Evolutionary conservation across 2,329 filamentous ascomycete species (phyloP).

Genomic region (Aspergillus hiratsukae): DNA sequence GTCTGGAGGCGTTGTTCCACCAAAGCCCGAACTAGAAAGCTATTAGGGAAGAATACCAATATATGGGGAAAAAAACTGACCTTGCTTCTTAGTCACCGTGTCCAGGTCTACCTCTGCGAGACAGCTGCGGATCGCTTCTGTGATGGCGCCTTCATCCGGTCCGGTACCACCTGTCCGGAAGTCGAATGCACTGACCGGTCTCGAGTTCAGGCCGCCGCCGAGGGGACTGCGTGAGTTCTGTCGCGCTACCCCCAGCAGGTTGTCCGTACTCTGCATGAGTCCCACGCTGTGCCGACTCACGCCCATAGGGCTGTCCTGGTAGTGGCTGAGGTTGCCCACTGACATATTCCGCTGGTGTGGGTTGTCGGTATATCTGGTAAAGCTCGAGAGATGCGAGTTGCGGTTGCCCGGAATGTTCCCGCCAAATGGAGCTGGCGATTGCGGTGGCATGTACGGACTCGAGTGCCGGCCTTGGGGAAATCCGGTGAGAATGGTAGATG

Average conservation of each 20-base stretch:
- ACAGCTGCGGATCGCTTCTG: constrained; percentile 78
- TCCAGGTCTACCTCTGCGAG: constrained; percentile 87
- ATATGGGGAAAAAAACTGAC: constrained; percentile 34
- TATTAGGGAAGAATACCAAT: neutral
- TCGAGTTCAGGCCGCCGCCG: constrained; percentile 40
- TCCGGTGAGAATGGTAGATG: constrained; percentile 80
- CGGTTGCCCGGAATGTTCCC: constrained; percentile 47
- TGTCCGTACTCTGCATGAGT: constrained; percentile 42
- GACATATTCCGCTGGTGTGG: constrained; percentile 54
- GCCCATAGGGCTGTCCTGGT: constrained; percentile 34
- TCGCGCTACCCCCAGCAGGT: constrained; percentile 37
- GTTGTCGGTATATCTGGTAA: constrained; percentile 62
- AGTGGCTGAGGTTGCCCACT: constrained; percentile 51
- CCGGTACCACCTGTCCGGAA: constrained; percentile 56
- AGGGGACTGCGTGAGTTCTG: constrained; percentile 46
- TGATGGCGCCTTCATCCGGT: constrained; percentile 73
- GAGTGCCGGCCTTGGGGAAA: constrained; percentile 60
- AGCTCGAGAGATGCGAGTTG: constrained; percentile 67
- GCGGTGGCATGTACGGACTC: constrained; percentile 72
- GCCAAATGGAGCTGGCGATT: constrained; percentile 70
- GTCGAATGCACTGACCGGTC: constrained; percentile 53
- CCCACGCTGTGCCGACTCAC: constrained; percentile 41
- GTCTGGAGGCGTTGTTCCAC: constrained; percentile 92
- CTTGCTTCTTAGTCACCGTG: constrained; percentile 96
- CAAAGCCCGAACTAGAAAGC: constrained; percentile 62